A percentile compares a stretch with the other conserved stretches of the same genome.
Evolutionary conservation across 148 eudicot species (phyloP).

Genomic region (Chenopodium formosanum): DNA sequence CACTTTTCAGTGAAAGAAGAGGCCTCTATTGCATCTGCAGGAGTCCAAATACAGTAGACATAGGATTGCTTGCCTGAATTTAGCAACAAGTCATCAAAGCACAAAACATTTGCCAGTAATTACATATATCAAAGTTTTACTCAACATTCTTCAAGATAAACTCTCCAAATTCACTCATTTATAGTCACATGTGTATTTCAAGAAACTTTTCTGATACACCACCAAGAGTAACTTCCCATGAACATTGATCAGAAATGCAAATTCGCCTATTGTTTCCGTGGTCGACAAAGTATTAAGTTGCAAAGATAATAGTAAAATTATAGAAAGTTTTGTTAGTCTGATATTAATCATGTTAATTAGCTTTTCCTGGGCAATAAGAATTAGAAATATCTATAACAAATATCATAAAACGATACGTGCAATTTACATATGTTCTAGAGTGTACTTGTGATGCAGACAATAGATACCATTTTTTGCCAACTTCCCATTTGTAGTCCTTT

Average conservation of each 20-base stretch:
- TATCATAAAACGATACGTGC: conserved; percentile 21
- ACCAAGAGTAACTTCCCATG: background rate
- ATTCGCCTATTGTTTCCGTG: background rate
- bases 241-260: background rate
- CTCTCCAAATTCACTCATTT: background rate
- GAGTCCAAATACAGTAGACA: conserved; percentile 4
- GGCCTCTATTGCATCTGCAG: conserved; percentile 8
- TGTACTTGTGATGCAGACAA: conserved; percentile 23
- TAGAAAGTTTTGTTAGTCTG: background rate
- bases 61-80: background rate
- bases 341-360: background rate
- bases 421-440: conserved; percentile 21
- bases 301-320: background rate
- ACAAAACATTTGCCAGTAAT: background rate
- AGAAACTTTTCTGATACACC: background rate
- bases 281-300: background rate
- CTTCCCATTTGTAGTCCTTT: conserved; percentile 13
- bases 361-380: conserved; percentile 10
- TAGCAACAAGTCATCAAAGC: background rate
- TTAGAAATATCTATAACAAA: conserved; percentile 9
- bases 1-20: conserved; percentile 14
- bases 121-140: background rate
- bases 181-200: background rate
- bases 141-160: background rate
- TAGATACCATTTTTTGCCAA: conserved; percentile 12